Conservation (phyloP, 1,284 basidiomycete species). For the Athelia sp. region DNA sequence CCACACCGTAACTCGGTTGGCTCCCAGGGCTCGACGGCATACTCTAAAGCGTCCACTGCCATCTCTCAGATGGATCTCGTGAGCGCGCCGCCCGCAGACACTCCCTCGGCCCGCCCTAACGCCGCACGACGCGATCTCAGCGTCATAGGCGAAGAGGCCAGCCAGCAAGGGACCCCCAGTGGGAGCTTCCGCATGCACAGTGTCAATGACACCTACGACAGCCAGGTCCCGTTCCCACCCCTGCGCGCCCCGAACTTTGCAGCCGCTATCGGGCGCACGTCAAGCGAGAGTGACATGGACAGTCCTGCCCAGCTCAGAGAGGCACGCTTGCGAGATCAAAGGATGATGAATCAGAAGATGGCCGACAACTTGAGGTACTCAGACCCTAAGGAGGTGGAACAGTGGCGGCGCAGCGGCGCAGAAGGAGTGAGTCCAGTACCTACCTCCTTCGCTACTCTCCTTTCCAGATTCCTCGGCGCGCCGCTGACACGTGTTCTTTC, state of each 20-base stretch:
- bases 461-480: background rate
- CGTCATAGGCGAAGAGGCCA: constrained; percentile 35
- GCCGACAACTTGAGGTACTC: constrained; percentile 33
- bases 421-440: constrained; percentile 17
- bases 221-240: constrained; percentile 6
- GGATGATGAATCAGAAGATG: constrained; percentile 18
- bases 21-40: constrained; percentile 21
- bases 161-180: constrained; percentile 23
- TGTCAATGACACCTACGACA: too few species aligned
- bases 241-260: constrained; percentile 4
- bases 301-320: constrained; percentile 13
- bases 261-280: background rate
- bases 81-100: constrained; percentile 15
- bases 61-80: constrained; percentile 38
- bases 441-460: background rate
- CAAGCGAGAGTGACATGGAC: constrained; percentile 9
- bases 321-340: constrained; percentile 9
- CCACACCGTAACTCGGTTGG: constrained; percentile 20
- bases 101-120: too few species aligned
- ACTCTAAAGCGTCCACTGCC: constrained; percentile 24
- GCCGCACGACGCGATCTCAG: constrained; percentile 24
- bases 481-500: background rate
- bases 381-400: constrained; percentile 26
- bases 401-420: constrained; percentile 28
- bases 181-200: constrained; percentile 15